Evolutionary conservation across 73 alveolate species (phyloP), one percentile per base, ranked within the genome.

Genomic region (Paramecium pentaurelia): DNA sequence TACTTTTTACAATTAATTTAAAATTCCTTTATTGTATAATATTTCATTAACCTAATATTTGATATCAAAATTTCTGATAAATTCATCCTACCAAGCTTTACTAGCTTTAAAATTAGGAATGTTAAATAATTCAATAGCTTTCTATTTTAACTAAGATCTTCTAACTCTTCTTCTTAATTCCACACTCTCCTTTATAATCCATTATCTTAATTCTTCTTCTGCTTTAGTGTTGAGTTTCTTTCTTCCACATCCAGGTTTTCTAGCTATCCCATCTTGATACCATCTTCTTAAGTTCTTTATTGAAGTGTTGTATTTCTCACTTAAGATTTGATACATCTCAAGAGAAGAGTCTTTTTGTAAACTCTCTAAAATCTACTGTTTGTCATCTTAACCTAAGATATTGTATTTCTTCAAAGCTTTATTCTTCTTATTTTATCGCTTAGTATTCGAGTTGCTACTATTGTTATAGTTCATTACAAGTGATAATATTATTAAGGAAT

Each of bases 171-270:
- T 73, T 73, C 60, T 40, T 12, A 30, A 38, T 73, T 73, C 60
- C 8, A 73, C 37, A 40, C 87, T 73, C 16, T 73, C 37, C 3
- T 73, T 44, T 16, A 73, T 34, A 14, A 34, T 37, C 87, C 87
- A 73, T 73, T 16, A 40, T 36, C 60, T 20, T 34, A 73, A n/a
- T 73, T 73, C 60, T 12, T 73, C 87, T 37, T 73, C 87, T 16
- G 87, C 87, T 10, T 40, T 73, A 8, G 87, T 34, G 11, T 73
- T 73, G 40, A 73, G 87, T 80, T 80, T 80, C 75, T 80, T 80
- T 47, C 91, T 42, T 27, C 91, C 91, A 80, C 91, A 80, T 30
- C 91, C 91, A 44, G 47, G 44, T 25, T 80, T 80, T 3, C 91
- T 27, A 25, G 47, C 44, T 14, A 49, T 80, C 6, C 91, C 91